These are phyloP conservation scores for Tuber umbilicatum DNA, from an alignment of 495 filamentous ascomycete species.

Conservation along the genomic window DNA sequence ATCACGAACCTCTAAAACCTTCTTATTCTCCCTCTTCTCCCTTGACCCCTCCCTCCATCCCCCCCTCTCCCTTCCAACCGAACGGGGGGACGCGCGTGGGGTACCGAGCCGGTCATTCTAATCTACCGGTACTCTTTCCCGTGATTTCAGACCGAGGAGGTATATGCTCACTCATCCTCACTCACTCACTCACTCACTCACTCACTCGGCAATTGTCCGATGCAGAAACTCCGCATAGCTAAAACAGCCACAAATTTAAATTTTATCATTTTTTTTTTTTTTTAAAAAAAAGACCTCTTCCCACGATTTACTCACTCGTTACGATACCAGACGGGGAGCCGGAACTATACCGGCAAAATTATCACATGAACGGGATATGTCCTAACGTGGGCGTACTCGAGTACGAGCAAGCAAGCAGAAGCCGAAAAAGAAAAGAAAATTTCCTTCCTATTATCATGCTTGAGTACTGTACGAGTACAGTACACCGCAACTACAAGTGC, in stretches of 20 bases:
- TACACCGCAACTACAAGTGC: background rate
- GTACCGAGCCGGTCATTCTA: too few relatives aligned
- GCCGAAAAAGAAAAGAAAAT: background rate
- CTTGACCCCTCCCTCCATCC: background rate
- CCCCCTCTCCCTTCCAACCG: background rate
- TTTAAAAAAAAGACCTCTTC: background rate
- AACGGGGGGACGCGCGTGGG: too few relatives aligned
- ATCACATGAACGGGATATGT: background rate
- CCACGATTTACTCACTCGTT: background rate
- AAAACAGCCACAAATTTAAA: background rate
- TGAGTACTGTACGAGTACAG: background rate
- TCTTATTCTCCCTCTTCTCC: background rate
- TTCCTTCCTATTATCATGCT: background rate
- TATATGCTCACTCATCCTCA: background rate
- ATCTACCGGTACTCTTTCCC: background rate
- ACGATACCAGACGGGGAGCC: background rate
- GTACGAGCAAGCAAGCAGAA: background rate
- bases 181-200: background rate
- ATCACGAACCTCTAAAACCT: slow-evolving; percentile 1
- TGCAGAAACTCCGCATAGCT: background rate
- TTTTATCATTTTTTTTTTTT: background rate
- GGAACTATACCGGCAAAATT: background rate
- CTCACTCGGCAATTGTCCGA: background rate
- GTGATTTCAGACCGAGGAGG: background rate
- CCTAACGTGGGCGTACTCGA: background rate